These are phyloP conservation scores for Musa beccarii DNA, from an alignment of 176 grass and related monocot species.

Conservation along the genomic window DNA sequence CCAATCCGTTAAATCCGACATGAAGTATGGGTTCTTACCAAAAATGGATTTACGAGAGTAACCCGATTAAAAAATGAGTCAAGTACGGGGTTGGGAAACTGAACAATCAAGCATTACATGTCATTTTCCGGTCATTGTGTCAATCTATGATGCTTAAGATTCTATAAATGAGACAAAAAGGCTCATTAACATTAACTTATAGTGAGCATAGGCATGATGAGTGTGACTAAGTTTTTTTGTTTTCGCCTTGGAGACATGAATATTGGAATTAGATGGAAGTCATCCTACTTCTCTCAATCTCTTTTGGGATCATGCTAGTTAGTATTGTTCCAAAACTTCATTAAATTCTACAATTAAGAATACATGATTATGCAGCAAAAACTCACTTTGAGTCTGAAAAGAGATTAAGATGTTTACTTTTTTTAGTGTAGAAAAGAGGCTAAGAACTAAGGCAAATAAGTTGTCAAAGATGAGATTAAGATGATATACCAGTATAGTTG, in stretches of 20 bases:
- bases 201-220: neutral
- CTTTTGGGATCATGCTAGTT: neutral
- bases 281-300: neutral
- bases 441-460: neutral
- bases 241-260: no score
- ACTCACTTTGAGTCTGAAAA: neutral
- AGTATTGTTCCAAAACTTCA: neutral
- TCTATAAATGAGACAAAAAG: no score
- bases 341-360: neutral
- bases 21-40: no score
- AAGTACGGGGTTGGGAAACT: no score
- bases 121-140: no score
- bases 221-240: neutral
- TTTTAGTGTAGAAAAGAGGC: neutral
- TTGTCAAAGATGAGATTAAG: neutral
- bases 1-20: neutral
- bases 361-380: neutral
- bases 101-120: no score
- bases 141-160: no score
- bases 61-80: no score
- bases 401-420: neutral
- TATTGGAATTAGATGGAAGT: neutral
- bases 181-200: neutral
- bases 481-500: slow-evolving; percentile 71
- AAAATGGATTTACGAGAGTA: no score